Evolutionary conservation across 805 yeast species (phyloP).

Genomic region (Metschnikowia santaceciliae): DNA sequence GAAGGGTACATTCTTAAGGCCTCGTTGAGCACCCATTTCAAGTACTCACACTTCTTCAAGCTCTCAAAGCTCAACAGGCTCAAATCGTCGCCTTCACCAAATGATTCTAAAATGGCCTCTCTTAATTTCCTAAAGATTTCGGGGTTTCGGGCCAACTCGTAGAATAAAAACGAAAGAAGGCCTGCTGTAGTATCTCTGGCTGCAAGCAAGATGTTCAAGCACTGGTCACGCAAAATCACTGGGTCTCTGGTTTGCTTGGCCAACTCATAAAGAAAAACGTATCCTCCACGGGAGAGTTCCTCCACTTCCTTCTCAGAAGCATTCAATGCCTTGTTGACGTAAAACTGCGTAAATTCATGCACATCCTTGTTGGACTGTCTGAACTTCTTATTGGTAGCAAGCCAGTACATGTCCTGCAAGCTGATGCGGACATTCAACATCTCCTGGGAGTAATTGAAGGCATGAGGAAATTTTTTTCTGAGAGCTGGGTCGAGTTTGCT

Average conservation of each 20-base stretch:
- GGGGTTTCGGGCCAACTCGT: constrained; percentile 44
- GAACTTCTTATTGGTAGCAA: constrained; percentile 11
- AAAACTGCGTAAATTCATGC: constrained; percentile 24
- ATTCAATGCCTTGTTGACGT: constrained; percentile 36
- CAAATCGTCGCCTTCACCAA: constrained; percentile 33
- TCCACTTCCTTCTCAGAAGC: constrained; percentile 29
- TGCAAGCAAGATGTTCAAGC: constrained; percentile 48
- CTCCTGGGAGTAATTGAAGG: constrained; percentile 15
- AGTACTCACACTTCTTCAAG: constrained; percentile 46
- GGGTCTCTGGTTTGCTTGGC: constrained; percentile 48
- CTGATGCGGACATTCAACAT: constrained; percentile 11
- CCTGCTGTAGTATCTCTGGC: constrained; percentile 57
- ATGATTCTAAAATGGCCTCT: constrained; percentile 28
- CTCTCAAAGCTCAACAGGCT: constrained; percentile 44
- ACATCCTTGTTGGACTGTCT: constrained; percentile 12
- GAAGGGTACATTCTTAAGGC: constrained; percentile 48
- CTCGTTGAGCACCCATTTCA: constrained; percentile 47
- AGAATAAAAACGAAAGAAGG: constrained; percentile 42
- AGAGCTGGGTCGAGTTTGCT: constrained; percentile 9
- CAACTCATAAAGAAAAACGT: constrained; percentile 46
- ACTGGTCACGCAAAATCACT: constrained; percentile 45
- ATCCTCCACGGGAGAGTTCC: constrained; percentile 32
- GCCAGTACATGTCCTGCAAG: constrained; percentile 14
- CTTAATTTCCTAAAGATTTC: constrained; percentile 35
- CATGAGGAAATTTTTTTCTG: constrained; percentile 11